These are phyloP conservation scores for Blastomyces parvus DNA, from an alignment of 2,329 filamentous ascomycete genomes.

Conservation along the genomic window DNA sequence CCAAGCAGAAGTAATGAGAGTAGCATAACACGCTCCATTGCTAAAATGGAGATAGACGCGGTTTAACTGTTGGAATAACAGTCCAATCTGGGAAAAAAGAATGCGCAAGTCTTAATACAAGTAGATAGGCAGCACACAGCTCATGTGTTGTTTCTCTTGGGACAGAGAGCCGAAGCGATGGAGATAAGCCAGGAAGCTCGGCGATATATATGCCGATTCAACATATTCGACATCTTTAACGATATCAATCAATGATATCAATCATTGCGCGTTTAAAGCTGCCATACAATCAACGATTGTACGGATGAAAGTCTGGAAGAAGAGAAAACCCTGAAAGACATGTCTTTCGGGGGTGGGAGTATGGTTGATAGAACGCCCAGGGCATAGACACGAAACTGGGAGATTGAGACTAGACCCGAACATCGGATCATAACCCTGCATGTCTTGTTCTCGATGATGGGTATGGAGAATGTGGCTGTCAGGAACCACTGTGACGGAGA, in stretches of 20 bases:
- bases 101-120: not conserved
- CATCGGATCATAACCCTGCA: not conserved
- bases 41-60: not conserved
- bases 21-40: not conserved
- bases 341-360: not conserved
- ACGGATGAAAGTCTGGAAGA: not conserved
- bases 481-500: not conserved
- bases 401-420: not conserved
- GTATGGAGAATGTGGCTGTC: not conserved
- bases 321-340: not conserved
- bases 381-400: not conserved
- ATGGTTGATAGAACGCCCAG: not conserved
- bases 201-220: not conserved
- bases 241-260: not conserved
- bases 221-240: too few species aligned
- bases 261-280: not conserved
- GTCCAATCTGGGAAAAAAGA: not conserved
- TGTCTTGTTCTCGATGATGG: not conserved
- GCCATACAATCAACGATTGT: not conserved
- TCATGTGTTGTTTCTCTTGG: not conserved
- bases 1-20: not conserved
- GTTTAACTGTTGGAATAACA: not conserved
- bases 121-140: not conserved
- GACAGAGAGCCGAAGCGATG: not conserved
- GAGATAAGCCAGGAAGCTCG: not conserved